A percentile compares a stretch with the other conserved stretches of the same genome.
phyloP scores from a whole-genome alignment of 2,329 filamentous ascomycete species.

The Botrytis deweyae region DNA sequence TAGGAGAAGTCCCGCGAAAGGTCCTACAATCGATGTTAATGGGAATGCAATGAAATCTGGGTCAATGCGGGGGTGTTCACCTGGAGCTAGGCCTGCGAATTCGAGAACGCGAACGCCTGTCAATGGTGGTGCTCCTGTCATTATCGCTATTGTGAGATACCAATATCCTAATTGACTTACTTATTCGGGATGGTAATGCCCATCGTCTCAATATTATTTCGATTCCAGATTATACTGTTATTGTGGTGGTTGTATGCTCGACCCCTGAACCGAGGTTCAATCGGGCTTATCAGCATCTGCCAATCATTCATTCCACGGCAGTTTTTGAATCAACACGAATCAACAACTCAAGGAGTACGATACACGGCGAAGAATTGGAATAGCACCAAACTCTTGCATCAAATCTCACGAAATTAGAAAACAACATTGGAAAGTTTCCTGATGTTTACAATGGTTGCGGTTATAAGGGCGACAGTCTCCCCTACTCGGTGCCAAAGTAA shows the following conservation, averaged over 20 bases:
- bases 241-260: background rate
- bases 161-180: background rate
- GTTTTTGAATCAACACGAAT: background rate
- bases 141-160: constrained; percentile 15
- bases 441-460: no score
- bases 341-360: background rate
- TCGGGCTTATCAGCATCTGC: background rate
- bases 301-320: background rate
- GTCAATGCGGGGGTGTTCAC: constrained; percentile 47
- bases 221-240: background rate
- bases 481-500: background rate
- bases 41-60: constrained; percentile 3
- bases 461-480: background rate
- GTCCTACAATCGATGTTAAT: constrained; percentile 52
- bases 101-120: constrained; percentile 62
- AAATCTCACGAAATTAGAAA: background rate
- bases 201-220: background rate
- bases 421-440: no score
- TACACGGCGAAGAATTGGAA: background rate
- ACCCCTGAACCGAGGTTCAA: constrained; percentile 1
- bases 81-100: constrained; percentile 61
- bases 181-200: background rate
- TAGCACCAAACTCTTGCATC: background rate
- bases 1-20: constrained; percentile 84
- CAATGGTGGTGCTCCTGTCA: constrained; percentile 46